Evolutionary conservation across 2,329 filamentous ascomycete genomes (phyloP), one percentile per base, ranked within the genome.

Genomic region (Calycina herbarum): DNA sequence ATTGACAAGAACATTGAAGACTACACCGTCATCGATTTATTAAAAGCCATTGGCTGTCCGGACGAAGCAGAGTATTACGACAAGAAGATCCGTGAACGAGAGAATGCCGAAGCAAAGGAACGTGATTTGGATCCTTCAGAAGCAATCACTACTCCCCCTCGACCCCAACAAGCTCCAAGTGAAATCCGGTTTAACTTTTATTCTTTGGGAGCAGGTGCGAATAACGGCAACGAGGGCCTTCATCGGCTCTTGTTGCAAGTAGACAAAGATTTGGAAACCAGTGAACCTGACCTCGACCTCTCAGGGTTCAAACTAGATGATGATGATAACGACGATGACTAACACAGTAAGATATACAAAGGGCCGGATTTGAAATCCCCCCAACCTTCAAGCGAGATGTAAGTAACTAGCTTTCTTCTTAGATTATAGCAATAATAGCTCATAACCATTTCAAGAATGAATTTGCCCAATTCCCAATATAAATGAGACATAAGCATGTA

Each of bases 401-500:
- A 27, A 51, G 45, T 51, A 48, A 20, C 2, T 11, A 11, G 10
- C 10, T 38, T 38, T 15, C 13, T 13, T 38, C 4, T 15, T 15
- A 38, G 10, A 38, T 38, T 38, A 38, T 38, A 38, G 35, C 10
- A 38, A 38, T 38, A 8, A 38, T 15, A 38, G 35, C 1, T 38
- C 35, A 38, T 8, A 11, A 38, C 35, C 10, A 38, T 38, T 38
- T 38, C 35, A 38, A 38, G 13, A 11, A 1, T 13, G 35, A 38
- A 38, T 38, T 13, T 38, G 13, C 10, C 31, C 31, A 7, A 6
- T 8, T 17, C 42, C 17, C 1, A 20, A 27, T 51, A 51, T 11
- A 24, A 51, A 51, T 24, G 20, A 51, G 45, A 51, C 45, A 51
- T 51, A 51, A 51, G 45, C 45, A 51, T 20, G n/a, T 24, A 51